phyloP scores from a whole-genome alignment of 495 filamentous ascomycete genomes.

The Penicillium soppii region DNA sequence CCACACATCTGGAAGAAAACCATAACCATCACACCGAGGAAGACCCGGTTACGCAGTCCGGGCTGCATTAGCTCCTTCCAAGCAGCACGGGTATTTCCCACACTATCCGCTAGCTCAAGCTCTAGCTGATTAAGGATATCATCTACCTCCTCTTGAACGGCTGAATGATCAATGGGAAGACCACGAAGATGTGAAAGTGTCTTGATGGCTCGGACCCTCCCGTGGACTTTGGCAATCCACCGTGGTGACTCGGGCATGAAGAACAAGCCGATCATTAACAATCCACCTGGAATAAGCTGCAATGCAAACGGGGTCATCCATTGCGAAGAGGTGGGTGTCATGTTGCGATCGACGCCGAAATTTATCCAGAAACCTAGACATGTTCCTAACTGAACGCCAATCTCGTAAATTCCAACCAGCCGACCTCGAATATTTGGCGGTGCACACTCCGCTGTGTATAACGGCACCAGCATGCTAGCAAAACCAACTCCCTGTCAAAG shows the following conservation, averaged over 20 bases:
- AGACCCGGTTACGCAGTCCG: too few species aligned
- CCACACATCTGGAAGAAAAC: too few species aligned
- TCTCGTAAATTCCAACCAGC: slow-evolving; percentile 67
- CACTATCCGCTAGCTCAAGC: too few species aligned
- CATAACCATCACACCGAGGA: too few species aligned
- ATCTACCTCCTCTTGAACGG: slow-evolving; percentile 27
- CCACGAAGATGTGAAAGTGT: slow-evolving; percentile 49
- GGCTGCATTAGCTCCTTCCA: slow-evolving; percentile 20
- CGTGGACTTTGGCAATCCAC: slow-evolving; percentile 50
- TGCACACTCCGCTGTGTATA: slow-evolving; percentile 74
- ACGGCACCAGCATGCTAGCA: slow-evolving; percentile 66
- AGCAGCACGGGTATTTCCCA: too few species aligned
- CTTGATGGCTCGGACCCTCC: slow-evolving; percentile 57
- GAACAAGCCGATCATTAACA: slow-evolving; percentile 39
- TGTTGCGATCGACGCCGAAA: slow-evolving; percentile 37
- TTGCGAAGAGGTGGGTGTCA: slow-evolving; percentile 27
- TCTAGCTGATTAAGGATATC: slow-evolving; percentile 47
- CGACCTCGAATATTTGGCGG: slow-evolving; percentile 71
- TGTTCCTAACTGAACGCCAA: slow-evolving; percentile 63
- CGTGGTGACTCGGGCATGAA: slow-evolving; percentile 44
- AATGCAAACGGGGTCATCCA: slow-evolving; percentile 47
- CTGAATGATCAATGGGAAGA: slow-evolving; percentile 26
- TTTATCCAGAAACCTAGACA: slow-evolving; percentile 67
- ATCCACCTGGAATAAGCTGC: slow-evolving; percentile 41
- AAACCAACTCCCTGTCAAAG: slow-evolving; percentile 74